Evolutionary conservation across 306 rosid genomes (phyloP).

Genomic region (Prunus campanulata): DNA sequence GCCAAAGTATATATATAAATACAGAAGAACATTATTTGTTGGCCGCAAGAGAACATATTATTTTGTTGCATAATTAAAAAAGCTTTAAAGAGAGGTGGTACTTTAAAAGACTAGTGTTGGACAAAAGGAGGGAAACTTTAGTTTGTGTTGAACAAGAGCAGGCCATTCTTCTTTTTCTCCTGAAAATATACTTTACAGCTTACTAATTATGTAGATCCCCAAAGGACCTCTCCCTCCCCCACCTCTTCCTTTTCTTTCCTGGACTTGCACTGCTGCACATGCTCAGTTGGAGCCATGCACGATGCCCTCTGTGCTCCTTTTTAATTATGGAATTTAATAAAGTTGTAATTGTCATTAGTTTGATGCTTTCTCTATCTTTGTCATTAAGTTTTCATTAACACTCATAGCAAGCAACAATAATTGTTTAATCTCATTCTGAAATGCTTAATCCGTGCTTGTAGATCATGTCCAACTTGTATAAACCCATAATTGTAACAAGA

Average conservation of each 20-base stretch:
- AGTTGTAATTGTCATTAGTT: neutral
- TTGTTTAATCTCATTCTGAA: neutral
- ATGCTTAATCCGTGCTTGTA: neutral
- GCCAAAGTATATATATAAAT: neutral
- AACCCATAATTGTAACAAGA: neutral
- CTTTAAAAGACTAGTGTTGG: slow-evolving; percentile 23
- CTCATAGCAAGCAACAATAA: neutral
- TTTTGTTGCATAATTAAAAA: neutral
- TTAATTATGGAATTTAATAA: slow-evolving; percentile 12
- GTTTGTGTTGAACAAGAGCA: neutral
- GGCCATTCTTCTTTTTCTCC: slow-evolving; percentile 10
- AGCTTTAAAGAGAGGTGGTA: slow-evolving; percentile 20
- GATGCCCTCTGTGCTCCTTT: neutral
- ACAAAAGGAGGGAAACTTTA: slow-evolving; percentile 36
- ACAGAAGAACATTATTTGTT: neutral
- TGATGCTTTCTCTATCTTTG: neutral
- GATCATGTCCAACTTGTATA: neutral
- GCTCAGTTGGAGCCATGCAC: slow-evolving; percentile 29
- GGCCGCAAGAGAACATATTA: too few species aligned
- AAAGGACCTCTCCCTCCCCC: neutral
- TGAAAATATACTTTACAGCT: slow-evolving; percentile 27
- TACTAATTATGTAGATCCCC: slow-evolving; percentile 16
- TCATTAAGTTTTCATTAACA: neutral
- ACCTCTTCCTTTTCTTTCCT: neutral
- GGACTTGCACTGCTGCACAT: slow-evolving; percentile 20